Evolutionary conservation across 192 early-diverging fungal genomes (phyloP), one percentile per base, ranked within the genome.

Genomic region (Physocladia obscura): DNA sequence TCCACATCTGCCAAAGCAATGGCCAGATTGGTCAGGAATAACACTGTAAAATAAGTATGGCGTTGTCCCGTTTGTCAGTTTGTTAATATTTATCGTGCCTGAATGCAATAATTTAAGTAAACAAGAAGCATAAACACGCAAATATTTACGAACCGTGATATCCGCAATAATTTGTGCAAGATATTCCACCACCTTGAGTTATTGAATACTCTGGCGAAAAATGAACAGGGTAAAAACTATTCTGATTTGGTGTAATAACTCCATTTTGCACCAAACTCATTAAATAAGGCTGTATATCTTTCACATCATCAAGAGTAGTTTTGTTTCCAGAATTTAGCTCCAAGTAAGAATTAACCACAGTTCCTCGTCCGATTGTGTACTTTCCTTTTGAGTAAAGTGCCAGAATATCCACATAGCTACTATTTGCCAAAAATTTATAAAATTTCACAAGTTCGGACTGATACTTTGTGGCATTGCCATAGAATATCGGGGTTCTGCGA

Each of bases 41-140:
- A 77, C 64, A 26, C 64, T 70, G 47, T 77, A 77, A 29, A 54
- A 77, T 5, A 69, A 24, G 39, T 69, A 69, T 32, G 35, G 17
- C 19, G 22, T 24, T 24, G 39, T 67, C 11, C 3, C 36, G 8
- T 35, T 54, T 44, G 40, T 44, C 8, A 60, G 29, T 13, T 30
- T 60, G 32, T 8, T 13, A 38, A 55, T 36, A 5, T 24, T 24
- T 24, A 63, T 63, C 29, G 74, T 75, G 15, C 58, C 60, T 15
- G 8, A 22, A 32, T 49, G 24, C n/a, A 44, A 44, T 13, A 8
- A 44, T n/a, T n/a, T n/a, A n/a, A n/a, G n/a, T n/a, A n/a, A n/a
- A n/a, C n/a, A 44, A 13, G 40, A 44, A 44, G 40, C 40, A 44
- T 13, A n/a, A 13, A 13, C 40, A 44, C 40, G 40, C 40, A n/a